Percentiles rank a stretch among this genome's conserved stretches.
Conservation (phyloP, 2,329 filamentous ascomycete genomes). For the Fonsecaea pugnacius region DNA sequence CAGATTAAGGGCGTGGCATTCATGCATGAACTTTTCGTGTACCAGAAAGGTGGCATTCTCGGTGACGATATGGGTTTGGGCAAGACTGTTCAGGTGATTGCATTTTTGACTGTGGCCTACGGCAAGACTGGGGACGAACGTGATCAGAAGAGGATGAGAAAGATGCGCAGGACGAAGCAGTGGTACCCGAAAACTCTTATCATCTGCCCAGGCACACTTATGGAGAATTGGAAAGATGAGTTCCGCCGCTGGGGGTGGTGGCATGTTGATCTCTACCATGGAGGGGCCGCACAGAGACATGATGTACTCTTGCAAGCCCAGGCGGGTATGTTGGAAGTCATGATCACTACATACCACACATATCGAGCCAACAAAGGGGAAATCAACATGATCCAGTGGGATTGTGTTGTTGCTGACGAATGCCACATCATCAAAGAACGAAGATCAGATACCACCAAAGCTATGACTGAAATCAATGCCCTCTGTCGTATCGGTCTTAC, state of each 20-base stretch:
- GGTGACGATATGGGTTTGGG: slow-evolving; percentile 98
- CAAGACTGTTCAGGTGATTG: slow-evolving; percentile 94
- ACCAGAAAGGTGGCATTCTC: slow-evolving; percentile 85
- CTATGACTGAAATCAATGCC: slow-evolving; percentile 88
- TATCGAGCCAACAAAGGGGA: slow-evolving; percentile 74
- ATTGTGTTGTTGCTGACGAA: slow-evolving; percentile 92
- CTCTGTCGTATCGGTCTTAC: slow-evolving; percentile 91
- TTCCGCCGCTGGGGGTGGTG: slow-evolving; percentile 93
- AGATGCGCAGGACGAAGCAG: slow-evolving; percentile 67
- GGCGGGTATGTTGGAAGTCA: slow-evolving; percentile 79
- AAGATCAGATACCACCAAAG: slow-evolving; percentile 74
- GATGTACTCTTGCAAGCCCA: slow-evolving; percentile 72
- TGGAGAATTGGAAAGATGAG: slow-evolving; percentile 90
- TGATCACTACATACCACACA: slow-evolving; percentile 92
- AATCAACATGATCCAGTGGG: slow-evolving; percentile 88
- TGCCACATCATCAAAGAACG: slow-evolving; percentile 87
- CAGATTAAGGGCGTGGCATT: slow-evolving; percentile 85
- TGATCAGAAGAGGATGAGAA: slow-evolving; percentile 84
- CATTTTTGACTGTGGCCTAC: slow-evolving; percentile 87
- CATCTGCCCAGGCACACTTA: slow-evolving; percentile 84
- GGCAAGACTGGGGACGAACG: slow-evolving; percentile 90
- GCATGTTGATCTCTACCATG: slow-evolving; percentile 83
- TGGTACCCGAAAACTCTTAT: slow-evolving; percentile 89
- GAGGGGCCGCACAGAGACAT: slow-evolving; percentile 64
- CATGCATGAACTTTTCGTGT: slow-evolving; percentile 85